Conservation (phyloP, 148 eudicot genomes). For the Diospyros lotus region DNA sequence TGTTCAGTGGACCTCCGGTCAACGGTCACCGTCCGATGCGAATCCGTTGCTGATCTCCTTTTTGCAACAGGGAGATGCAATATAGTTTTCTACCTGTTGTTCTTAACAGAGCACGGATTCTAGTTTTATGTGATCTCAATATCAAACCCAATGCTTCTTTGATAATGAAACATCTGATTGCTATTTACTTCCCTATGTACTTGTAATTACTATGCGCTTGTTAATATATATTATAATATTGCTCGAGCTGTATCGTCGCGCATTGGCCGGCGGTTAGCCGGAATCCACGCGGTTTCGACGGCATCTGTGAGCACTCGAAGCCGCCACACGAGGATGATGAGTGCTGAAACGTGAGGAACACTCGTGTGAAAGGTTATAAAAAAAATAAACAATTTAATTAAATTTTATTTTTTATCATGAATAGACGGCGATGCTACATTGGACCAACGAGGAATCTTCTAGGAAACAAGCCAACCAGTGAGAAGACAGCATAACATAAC, state of each 20-base stretch:
- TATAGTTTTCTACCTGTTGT: not conserved
- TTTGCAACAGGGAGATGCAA: not conserved
- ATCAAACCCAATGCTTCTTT: not conserved
- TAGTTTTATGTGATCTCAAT: not conserved
- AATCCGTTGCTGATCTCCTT: constrained; percentile 7
- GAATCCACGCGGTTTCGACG: not conserved
- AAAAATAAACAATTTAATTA: too few relatives aligned
- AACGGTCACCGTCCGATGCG: constrained; percentile 1
- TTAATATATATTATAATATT: not conserved
- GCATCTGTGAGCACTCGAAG: not conserved
- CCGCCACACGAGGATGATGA: too few relatives aligned
- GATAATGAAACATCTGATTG: constrained; percentile 5
- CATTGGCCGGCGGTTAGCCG: not conserved
- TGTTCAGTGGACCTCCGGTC: not conserved
- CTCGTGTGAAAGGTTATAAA: too few relatives aligned
- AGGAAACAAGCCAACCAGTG: too few relatives aligned
- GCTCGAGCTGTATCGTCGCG: not conserved
- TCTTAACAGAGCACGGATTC: not conserved
- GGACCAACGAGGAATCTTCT: too few relatives aligned
- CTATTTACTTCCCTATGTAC: not conserved
- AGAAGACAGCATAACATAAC: too few relatives aligned
- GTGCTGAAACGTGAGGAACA: too few relatives aligned
- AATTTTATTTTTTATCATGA: too few relatives aligned
- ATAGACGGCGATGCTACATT: too few relatives aligned
- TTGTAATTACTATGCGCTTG: not conserved